A percentile compares a stretch with the other conserved stretches of the same genome.
phyloP scores from a whole-genome alignment of 305 asterid species.

The Solanum aculeatissimum region DNA sequence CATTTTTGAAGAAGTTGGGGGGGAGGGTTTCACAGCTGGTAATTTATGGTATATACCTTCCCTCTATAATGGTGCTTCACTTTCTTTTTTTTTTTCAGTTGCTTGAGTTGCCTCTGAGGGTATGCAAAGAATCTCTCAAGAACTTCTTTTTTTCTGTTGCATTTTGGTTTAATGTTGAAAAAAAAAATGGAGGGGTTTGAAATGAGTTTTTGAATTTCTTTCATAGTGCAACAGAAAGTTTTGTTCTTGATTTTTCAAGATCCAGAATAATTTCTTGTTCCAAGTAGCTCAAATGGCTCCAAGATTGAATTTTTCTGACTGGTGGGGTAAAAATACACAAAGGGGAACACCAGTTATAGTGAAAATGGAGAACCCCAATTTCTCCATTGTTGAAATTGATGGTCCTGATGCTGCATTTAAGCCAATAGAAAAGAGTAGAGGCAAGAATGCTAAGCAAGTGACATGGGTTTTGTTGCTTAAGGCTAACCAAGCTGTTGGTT shows the following conservation, averaged over 20 bases:
- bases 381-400: slow-evolving; percentile 57
- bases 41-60: slow-evolving; percentile 34
- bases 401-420: slow-evolving; percentile 58
- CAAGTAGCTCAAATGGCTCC: slow-evolving; percentile 37
- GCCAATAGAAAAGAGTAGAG: slow-evolving; percentile 48
- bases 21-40: background rate
- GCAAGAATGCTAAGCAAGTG: slow-evolving; percentile 51
- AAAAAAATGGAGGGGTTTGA: slow-evolving; percentile 12
- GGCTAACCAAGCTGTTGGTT: slow-evolving; percentile 56
- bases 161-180: background rate
- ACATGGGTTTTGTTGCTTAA: slow-evolving; percentile 48
- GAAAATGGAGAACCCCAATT: slow-evolving; percentile 50
- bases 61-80: slow-evolving; percentile 25
- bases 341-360: slow-evolving; percentile 55
- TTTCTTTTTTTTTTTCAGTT: slow-evolving; percentile 10
- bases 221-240: background rate
- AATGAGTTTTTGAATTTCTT: slow-evolving; percentile 3
- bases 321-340: slow-evolving; percentile 29
- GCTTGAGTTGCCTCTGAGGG: slow-evolving; percentile 26
- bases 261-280: background rate
- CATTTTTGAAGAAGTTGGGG: background rate
- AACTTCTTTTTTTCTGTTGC: slow-evolving; percentile 4
- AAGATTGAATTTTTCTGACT: slow-evolving; percentile 32
- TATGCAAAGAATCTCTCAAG: slow-evolving; percentile 41
- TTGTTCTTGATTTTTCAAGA: slow-evolving; percentile 3